phyloP scores from a whole-genome alignment of 805 yeast genomes.

The Hemisphaericaspora nanyangensis region DNA sequence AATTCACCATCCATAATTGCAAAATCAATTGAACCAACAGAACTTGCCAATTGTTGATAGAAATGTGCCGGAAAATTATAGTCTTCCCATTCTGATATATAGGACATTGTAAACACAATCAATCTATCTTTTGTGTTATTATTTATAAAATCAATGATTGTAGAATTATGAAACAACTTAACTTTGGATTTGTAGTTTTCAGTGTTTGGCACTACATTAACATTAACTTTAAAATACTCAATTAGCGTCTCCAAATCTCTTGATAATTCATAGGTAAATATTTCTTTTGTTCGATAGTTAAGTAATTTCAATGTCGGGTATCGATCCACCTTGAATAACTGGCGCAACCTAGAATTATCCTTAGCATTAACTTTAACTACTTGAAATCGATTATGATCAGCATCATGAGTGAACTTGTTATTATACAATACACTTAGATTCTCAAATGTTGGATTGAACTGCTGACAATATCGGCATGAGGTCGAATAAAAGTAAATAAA shows the following conservation, averaged over 20 bases:
- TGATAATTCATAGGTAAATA: slow-evolving; percentile 28
- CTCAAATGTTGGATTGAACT: slow-evolving; percentile 29
- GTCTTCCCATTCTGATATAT: slow-evolving; percentile 28
- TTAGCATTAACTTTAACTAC: slow-evolving; percentile 27
- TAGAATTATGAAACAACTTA: background rate
- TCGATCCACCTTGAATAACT: slow-evolving; percentile 35
- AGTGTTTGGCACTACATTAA: slow-evolving; percentile 19
- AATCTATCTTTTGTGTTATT: slow-evolving; percentile 10
- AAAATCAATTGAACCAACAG: slow-evolving; percentile 13
- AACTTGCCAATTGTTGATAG: slow-evolving; percentile 25
- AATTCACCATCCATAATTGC: slow-evolving; percentile 23
- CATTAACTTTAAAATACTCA: slow-evolving; percentile 17
- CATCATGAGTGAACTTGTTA: slow-evolving; percentile 27
- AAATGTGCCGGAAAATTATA: slow-evolving; percentile 31
- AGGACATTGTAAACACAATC: slow-evolving; percentile 22
- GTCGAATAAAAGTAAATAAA: slow-evolving; percentile 47
- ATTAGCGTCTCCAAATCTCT: slow-evolving; percentile 18
- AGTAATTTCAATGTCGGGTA: slow-evolving; percentile 51
- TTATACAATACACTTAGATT: slow-evolving; percentile 43
- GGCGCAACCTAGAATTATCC: slow-evolving; percentile 27
- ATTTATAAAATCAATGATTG: slow-evolving; percentile 5
- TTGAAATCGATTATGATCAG: slow-evolving; percentile 21
- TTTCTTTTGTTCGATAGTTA: slow-evolving; percentile 36
- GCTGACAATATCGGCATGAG: slow-evolving; percentile 30
- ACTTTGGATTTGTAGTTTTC: slow-evolving; percentile 18